A percentile compares a stretch with the other conserved stretches of the same genome.
phyloP scores from a whole-genome alignment of 148 eudicot genomes.

The Nyssa sinensis region DNA sequence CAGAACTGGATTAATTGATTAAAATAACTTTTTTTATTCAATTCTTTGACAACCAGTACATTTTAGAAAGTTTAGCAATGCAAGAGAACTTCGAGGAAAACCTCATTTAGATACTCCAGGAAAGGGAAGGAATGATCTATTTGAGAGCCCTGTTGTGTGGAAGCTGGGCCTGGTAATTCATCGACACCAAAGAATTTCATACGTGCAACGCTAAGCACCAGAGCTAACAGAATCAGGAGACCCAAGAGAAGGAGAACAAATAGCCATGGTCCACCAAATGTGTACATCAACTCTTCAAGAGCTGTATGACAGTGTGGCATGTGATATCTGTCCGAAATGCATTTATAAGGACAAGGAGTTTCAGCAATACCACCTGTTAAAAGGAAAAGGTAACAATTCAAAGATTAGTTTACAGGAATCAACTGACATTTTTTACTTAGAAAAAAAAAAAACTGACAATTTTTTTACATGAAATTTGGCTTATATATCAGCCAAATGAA shows the following conservation, averaged over 20 bases:
- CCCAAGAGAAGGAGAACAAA: slow-evolving; percentile 87
- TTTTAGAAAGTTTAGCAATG: neutral
- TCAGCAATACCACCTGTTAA: slow-evolving; percentile 83
- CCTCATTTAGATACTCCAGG: slow-evolving; percentile 98
- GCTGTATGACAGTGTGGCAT: slow-evolving; percentile 93
- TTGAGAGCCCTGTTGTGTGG: slow-evolving; percentile 88
- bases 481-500: neutral
- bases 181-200: slow-evolving; percentile 89
- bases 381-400: neutral
- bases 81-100: slow-evolving; percentile 9
- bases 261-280: slow-evolving; percentile 96
- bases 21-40: neutral
- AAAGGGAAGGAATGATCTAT: slow-evolving; percentile 96
- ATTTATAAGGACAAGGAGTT: slow-evolving; percentile 83
- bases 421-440: no score
- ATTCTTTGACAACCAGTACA: neutral
- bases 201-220: slow-evolving; percentile 95
- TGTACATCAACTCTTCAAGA: slow-evolving; percentile 90
- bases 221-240: slow-evolving; percentile 72
- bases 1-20: neutral
- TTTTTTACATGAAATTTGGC: neutral
- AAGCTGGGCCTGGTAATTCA: slow-evolving; percentile 82
- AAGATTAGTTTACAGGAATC: slow-evolving; percentile 1
- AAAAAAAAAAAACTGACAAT: no score
- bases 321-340: slow-evolving; percentile 89